Conservation (phyloP, 2,329 filamentous ascomycete genomes). For the Myriosclerotinia duriaeana region DNA sequence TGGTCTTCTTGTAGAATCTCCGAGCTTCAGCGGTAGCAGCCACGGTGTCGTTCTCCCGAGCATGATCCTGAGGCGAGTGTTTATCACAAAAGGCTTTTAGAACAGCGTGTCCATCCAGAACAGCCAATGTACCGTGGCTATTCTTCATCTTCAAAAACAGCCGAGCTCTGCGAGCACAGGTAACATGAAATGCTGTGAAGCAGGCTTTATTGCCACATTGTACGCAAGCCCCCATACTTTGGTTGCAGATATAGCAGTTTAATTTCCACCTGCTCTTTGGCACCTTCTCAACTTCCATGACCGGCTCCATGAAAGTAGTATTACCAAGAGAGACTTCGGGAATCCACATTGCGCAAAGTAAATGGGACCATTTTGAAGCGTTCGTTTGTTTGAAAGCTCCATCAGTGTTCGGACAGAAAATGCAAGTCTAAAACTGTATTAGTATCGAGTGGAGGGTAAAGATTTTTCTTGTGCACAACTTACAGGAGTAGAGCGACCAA, state of each 20-base stretch:
- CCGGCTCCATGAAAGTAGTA: slow-evolving; percentile 95
- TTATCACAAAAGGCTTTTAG: slow-evolving; percentile 96
- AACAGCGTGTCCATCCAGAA: slow-evolving; percentile 75
- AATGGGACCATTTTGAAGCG: slow-evolving; percentile 92
- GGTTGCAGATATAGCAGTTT: slow-evolving; percentile 93
- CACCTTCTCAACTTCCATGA: slow-evolving; percentile 97
- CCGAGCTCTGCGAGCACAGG: slow-evolving; percentile 83
- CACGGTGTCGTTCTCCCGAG: slow-evolving; percentile 80
- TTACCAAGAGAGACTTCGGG: slow-evolving; percentile 95
- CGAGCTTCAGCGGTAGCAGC: slow-evolving; percentile 79
- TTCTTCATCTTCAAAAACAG: slow-evolving; percentile 97
- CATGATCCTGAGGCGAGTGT: slow-evolving; percentile 87
- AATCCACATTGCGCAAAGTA: slow-evolving; percentile 98
- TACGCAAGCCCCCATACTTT: slow-evolving; percentile 97
- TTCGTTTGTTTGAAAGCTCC: slow-evolving; percentile 98
- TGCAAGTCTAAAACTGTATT: slow-evolving; percentile 66
- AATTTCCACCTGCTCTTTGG: slow-evolving; percentile 92
- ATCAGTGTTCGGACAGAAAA: slow-evolving; percentile 97
- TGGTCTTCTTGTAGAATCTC: slow-evolving; percentile 83
- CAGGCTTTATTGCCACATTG: slow-evolving; percentile 98
- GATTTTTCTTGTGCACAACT: slow-evolving; percentile 41
- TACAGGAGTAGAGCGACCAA: slow-evolving; percentile 84
- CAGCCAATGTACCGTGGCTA: slow-evolving; percentile 72
- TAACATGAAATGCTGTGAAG: slow-evolving; percentile 96
- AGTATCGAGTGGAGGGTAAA: slow-evolving; percentile 22